Evolutionary conservation across 164 flowering plant species (phyloP).

Genomic region (Berberis vulgaris): DNA sequence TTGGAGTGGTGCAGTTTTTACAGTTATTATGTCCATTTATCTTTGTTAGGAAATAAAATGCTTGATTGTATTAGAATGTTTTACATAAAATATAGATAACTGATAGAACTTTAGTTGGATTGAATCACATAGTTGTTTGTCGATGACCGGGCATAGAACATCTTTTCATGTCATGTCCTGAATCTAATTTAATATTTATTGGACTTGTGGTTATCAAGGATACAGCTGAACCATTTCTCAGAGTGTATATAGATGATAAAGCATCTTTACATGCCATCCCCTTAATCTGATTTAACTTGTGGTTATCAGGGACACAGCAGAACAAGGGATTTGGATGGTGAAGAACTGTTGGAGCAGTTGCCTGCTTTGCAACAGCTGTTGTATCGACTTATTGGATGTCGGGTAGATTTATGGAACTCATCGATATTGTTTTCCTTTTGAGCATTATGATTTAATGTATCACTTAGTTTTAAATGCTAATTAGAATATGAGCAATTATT

Average conservation of each 20-base stretch:
- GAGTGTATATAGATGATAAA: too few relatives aligned
- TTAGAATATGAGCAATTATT: background rate
- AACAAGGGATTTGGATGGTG: constrained; percentile 82
- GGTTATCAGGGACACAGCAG: constrained; percentile 69
- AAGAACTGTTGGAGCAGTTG: constrained; percentile 86
- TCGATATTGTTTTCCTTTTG: background rate
- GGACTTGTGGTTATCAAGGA: constrained; percentile 34
- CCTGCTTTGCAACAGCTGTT: constrained; percentile 90
- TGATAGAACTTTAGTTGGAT: too few relatives aligned
- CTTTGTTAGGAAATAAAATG: too few relatives aligned
- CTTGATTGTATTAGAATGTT: too few relatives aligned
- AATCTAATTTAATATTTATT: too few relatives aligned
- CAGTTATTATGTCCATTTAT: too few relatives aligned
- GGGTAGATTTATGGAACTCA: constrained; percentile 39
- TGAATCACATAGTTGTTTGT: background rate
- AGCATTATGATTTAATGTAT: background rate
- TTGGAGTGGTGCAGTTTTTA: too few relatives aligned
- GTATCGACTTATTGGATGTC: constrained; percentile 92
- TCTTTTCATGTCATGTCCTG: background rate
- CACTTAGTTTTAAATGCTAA: background rate
- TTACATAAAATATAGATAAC: too few relatives aligned
- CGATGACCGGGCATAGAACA: background rate
- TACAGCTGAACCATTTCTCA: constrained; percentile 11
- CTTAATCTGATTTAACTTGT: too few relatives aligned
- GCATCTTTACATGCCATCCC: too few relatives aligned